Percentiles rank a stretch among this genome's conserved stretches.
These are phyloP conservation scores for Moniliophthora roreri DNA, from an alignment of 1,284 basidiomycete genomes.

Conservation along the genomic window DNA sequence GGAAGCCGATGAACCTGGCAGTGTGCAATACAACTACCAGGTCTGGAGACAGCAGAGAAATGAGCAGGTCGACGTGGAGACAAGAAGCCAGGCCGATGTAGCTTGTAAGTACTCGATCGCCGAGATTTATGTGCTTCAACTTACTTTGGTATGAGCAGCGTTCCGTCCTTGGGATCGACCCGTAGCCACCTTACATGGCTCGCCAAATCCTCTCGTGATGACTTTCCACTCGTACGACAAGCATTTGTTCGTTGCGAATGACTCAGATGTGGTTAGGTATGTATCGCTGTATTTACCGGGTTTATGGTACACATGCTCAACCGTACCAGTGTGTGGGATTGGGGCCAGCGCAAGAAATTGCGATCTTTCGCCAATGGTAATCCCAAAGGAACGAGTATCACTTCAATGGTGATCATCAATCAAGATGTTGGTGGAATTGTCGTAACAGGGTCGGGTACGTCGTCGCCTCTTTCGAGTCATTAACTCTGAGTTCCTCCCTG, in stretches of 20 bases:
- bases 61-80: conserved; percentile 78
- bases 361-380: conserved; percentile 92
- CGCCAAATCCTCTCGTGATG: conserved; percentile 74
- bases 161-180: conserved; percentile 77
- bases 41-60: conserved; percentile 94
- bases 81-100: conserved; percentile 63
- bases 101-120: conserved; percentile 57
- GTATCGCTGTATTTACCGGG: conserved; percentile 23
- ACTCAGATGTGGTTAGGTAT: conserved; percentile 84
- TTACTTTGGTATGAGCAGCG: too few relatives aligned
- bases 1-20: conserved; percentile 95
- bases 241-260: conserved; percentile 85
- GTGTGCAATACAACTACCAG: conserved; percentile 91
- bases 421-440: conserved; percentile 94
- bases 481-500: conserved; percentile 9
- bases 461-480: neutral
- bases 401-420: conserved; percentile 92
- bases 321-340: conserved; percentile 85
- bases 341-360: conserved; percentile 79
- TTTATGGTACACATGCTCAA: neutral
- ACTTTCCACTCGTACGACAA: conserved; percentile 93
- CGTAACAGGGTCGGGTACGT: conserved; percentile 79
- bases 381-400: conserved; percentile 79
- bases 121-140: too few relatives aligned
- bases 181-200: conserved; percentile 72